phyloP scores from a whole-genome alignment of 371 early-diverging fungal species.

The Actinomortierella ambigua region DNA sequence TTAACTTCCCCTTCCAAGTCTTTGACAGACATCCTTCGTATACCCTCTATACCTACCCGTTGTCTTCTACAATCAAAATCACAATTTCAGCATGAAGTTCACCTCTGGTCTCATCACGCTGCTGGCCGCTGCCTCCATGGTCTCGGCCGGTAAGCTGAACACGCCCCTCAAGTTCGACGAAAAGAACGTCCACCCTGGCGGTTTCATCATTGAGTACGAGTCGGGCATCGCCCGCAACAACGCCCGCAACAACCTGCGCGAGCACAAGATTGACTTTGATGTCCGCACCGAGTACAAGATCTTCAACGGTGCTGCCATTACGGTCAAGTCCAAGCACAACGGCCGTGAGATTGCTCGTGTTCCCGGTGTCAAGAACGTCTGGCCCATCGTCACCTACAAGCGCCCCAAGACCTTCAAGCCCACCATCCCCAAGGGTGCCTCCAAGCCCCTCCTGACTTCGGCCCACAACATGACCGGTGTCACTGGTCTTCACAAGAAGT shows the following conservation, averaged over 20 bases:
- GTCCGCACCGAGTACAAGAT: conserved; percentile 6
- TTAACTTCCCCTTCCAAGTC: conserved; percentile 1
- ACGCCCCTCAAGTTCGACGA: too few relatives aligned
- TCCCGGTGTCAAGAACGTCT: conserved; percentile 36
- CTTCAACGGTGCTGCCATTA: conserved; percentile 9
- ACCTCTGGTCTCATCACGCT: conserved; percentile 19
- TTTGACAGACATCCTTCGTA: conserved; percentile 4
- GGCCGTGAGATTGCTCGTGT: conserved; percentile 20
- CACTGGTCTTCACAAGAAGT: conserved; percentile 48
- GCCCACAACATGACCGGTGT: conserved; percentile 67
- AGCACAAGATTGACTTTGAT: not conserved
- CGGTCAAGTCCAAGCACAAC: conserved; percentile 8
- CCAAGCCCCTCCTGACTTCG: conserved; percentile 10
- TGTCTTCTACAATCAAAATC: not conserved
- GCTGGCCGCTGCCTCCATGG: conserved; percentile 28
- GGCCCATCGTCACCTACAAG: conserved; percentile 16
- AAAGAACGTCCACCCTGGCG: not conserved
- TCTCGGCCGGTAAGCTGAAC: conserved; percentile 27
- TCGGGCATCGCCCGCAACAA: not conserved
- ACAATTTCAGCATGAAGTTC: conserved; percentile 25
- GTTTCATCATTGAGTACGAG: conserved; percentile 5
- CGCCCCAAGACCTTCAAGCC: conserved; percentile 11
- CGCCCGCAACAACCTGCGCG: not conserved
- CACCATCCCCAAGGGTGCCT: not conserved
- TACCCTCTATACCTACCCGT: too few relatives aligned